A percentile compares a stretch with the other conserved stretches of the same genome.
phyloP scores from a whole-genome alignment of 1,284 basidiomycete species.

The Austropuccinia psidii region DNA sequence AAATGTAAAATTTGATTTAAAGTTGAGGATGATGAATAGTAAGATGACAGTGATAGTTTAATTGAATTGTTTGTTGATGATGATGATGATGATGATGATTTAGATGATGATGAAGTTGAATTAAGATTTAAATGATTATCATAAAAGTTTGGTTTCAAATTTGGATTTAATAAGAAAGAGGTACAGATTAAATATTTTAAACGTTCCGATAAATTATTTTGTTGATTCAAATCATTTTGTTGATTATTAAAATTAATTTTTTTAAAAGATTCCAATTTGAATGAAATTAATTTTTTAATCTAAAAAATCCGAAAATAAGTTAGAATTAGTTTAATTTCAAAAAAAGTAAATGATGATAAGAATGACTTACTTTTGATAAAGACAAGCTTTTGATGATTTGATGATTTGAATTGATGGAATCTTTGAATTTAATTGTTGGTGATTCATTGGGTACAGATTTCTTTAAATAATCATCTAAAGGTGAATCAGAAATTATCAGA shows the following conservation, averaged over 20 bases:
- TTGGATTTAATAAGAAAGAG: constrained; percentile 31
- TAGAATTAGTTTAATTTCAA: background rate
- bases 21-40: background rate
- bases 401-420: background rate
- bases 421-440: background rate
- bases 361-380: too few species aligned
- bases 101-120: background rate
- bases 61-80: too few species aligned
- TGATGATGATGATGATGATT: background rate
- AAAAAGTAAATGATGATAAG: background rate
- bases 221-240: background rate
- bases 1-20: background rate
- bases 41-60: too few species aligned
- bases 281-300: background rate
- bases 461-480: constrained; percentile 1
- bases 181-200: constrained; percentile 35
- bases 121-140: background rate
- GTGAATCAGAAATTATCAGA: background rate
- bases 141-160: background rate
- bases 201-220: constrained; percentile 5
- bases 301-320: background rate
- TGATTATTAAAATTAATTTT: background rate
- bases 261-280: background rate
- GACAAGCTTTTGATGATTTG: background rate
- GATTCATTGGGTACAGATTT: constrained; percentile 1